phyloP scores from a whole-genome alignment of 768 basidiomycete genomes.

The Phlebiopsis gigantea region DNA sequence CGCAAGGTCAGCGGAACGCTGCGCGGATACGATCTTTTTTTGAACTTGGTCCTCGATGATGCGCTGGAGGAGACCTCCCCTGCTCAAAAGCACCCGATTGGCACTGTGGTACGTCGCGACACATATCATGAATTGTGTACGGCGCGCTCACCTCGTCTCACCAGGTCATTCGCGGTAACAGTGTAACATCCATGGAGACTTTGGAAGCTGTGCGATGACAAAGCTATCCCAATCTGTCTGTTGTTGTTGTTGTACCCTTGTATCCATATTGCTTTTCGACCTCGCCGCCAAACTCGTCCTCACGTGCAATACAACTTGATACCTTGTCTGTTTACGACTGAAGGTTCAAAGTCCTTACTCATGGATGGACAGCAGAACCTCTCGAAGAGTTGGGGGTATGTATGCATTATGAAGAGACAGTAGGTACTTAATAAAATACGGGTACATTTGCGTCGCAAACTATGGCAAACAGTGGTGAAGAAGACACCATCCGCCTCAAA shows the following conservation, averaged over 20 bases:
- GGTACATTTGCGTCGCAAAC: slow-evolving; percentile 26
- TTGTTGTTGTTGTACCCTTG: slow-evolving; percentile 10
- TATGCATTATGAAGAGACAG: not conserved
- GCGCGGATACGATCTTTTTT: slow-evolving; percentile 96
- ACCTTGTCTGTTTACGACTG: not conserved
- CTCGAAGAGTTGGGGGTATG: not conserved
- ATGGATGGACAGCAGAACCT: not conserved
- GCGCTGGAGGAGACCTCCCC: slow-evolving; percentile 87
- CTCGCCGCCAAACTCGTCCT: not conserved
- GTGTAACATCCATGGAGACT: slow-evolving; percentile 93
- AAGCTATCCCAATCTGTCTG: slow-evolving; percentile 3
- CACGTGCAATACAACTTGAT: not conserved
- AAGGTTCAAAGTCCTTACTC: not conserved
- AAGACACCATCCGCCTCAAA: slow-evolving; percentile 66
- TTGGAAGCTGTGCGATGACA: slow-evolving; percentile 53
- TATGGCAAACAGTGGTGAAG: slow-evolving; percentile 60
- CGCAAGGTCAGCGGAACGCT: slow-evolving; percentile 93
- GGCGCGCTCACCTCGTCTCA: slow-evolving; percentile 8
- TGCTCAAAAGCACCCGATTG: slow-evolving; percentile 86
- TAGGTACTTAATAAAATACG: not conserved
- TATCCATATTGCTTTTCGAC: slow-evolving; percentile 14
- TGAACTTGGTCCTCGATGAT: slow-evolving; percentile 97
- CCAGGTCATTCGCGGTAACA: slow-evolving; percentile 95
- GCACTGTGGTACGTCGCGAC: slow-evolving; percentile 72
- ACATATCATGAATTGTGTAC: not conserved